Evolutionary conservation across 2,329 filamentous ascomycete genomes (phyloP).

Genomic region (Penicillium sp.): DNA sequence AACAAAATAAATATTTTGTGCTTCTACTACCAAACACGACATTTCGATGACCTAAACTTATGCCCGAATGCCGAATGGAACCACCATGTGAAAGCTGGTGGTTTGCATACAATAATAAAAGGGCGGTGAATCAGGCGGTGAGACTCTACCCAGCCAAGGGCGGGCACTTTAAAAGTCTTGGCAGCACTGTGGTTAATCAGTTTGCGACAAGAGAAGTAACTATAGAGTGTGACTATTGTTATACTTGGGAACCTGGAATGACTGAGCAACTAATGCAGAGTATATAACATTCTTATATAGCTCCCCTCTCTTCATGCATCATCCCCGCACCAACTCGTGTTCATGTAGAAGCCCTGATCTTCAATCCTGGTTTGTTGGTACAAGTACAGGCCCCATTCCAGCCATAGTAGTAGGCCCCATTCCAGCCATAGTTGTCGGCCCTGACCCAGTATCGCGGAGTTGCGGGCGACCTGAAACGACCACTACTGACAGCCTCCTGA

Average conservation of each 20-base stretch:
- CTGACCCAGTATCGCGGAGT: neutral
- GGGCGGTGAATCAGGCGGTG: neutral
- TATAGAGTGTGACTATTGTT: too few relatives aligned
- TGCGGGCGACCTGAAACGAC: constrained; percentile 10
- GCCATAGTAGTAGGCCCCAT: neutral
- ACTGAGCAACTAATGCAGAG: neutral
- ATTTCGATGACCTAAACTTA: too few relatives aligned
- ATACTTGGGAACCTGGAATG: too few relatives aligned
- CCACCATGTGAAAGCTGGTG: too few relatives aligned
- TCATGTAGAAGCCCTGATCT: neutral
- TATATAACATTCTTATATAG: neutral
- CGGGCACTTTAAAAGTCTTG: neutral
- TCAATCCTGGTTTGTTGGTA: neutral
- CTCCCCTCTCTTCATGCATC: neutral
- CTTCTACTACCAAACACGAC: too few relatives aligned
- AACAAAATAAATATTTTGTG: too few relatives aligned
- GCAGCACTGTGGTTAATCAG: neutral
- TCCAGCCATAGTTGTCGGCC: neutral
- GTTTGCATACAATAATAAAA: too few relatives aligned
- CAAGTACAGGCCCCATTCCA: neutral
- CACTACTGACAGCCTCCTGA: constrained; percentile 11
- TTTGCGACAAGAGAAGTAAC: neutral
- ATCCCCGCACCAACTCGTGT: constrained; percentile 1
- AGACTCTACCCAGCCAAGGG: too few relatives aligned
- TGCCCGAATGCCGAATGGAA: too few relatives aligned